Base-by-base conservation (phyloP, 2,329 filamentous ascomycete genomes). In the Microdochium nivale region DNA sequence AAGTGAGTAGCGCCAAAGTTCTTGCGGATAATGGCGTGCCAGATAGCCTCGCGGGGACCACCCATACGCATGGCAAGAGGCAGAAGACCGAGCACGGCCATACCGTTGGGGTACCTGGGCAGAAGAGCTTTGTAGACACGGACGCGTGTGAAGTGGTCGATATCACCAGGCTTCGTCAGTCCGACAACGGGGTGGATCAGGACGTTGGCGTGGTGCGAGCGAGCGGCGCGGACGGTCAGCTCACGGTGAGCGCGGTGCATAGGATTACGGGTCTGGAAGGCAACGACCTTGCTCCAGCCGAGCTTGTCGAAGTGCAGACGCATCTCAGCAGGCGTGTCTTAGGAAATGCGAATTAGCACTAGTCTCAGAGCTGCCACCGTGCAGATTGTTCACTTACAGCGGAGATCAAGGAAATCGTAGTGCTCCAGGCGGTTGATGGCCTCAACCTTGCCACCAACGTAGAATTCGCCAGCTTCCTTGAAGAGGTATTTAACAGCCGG, bases 11-110 rank as follows among this genome's bases (percentile, higher is more conserved):
- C 90, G 64, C 94, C 94, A 76, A 96, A 91, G 75, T 99, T 99
- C 86, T 97, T 99, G 69, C 94, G 90, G 79, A 99, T 99, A 65
- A 99, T 96, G 66, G 94, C 94, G 79, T 99, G 94, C 94, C 94
- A 99, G 75, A 99, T 90, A 61, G 94, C 94, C 78, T 99, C 94
- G 60, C 94, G 89, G 57, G 94, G 94, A 63, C 94, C 94, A 67
- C 90, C 94, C 94, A 99, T 99, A 68, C 94, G 88, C 94, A 99
- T 99, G 64, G 94, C 94, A 58, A 99, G 81, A 53, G 91, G 91
- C 51, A 99, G 81, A 43, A 99, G 88, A 72, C 90, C 92, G 58
- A 99, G 83, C 37, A 95, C 90, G 54, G 94, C 94, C 94, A 99
- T 99, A 65, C 94, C 94, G 72, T 97, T 99, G 71, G 94, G 94